Base-by-base conservation (phyloP, 768 basidiomycete genomes). In the Lyophyllum semitale region DNA sequence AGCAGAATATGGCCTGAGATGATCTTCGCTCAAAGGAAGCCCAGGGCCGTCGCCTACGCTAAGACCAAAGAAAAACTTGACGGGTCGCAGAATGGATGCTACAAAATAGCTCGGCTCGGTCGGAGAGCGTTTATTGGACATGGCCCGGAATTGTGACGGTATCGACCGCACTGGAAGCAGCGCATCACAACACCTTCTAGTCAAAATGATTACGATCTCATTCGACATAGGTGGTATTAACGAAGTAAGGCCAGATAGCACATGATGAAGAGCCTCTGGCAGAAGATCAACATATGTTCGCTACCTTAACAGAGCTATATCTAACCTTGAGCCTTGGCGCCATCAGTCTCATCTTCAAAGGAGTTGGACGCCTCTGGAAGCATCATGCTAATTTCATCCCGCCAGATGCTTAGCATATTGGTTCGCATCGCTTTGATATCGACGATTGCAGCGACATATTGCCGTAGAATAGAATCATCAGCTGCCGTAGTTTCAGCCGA, bases 91-190 rank as follows among this genome's bases (percentile, higher is more conserved):
- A 54, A 98, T 87, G 30, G 83, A 79, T 1, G 84, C 73, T 2
- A 98, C 84, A 64, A 96, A 98, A 67, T 92, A 88, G 65, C 94
- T 97, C 22, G 93, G 85, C 65, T 91, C 91, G 13, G 78, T 82
- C 1, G 92, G 87, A 57, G 77, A 73, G 4, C 84, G 83, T 66
- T 87, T 87, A 69, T 82, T 84, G 48, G 89, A 82, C 86, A 88
- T 87, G 15, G 91, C 91, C 49, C 95, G 82, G 63, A 95, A 91
- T 63, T 98, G 95, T 0, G 90, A 88, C 1, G 93, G 93, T 64
- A 98, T 91, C 0, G 91, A 89, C 45, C 91, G 83, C 54, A 98
- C 91, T 13, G 89, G 85, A 27, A 88, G 82, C 41, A 98, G 81
- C 8, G 87, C 84, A 59, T 97, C 95, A 57, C 85, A 88, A 60